Evolutionary conservation across 1,284 basidiomycete genomes (phyloP).

Genomic region (Retiboletus flavoniger): DNA sequence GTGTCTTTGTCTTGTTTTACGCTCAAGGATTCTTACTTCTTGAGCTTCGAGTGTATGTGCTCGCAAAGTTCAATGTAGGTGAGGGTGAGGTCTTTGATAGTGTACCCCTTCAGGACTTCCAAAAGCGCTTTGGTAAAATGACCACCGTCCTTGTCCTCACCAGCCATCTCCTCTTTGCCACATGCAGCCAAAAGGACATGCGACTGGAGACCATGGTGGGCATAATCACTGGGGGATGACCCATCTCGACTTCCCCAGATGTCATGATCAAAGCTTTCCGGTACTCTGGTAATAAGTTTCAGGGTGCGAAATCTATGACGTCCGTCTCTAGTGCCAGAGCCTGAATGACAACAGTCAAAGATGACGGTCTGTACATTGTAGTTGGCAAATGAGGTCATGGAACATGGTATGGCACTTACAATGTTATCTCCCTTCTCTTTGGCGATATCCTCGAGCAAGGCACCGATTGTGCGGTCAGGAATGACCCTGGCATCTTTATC

Average conservation of each 20-base stretch:
- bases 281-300: slow-evolving; percentile 45
- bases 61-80: slow-evolving; percentile 14
- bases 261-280: slow-evolving; percentile 40
- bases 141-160: slow-evolving; percentile 8
- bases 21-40: background rate
- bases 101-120: background rate
- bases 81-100: slow-evolving; percentile 9
- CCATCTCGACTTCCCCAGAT: slow-evolving; percentile 11
- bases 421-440: slow-evolving; percentile 60
- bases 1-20: background rate
- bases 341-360: slow-evolving; percentile 59
- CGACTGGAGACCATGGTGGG: slow-evolving; percentile 34
- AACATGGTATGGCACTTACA: background rate
- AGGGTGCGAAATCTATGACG: slow-evolving; percentile 40
- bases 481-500: slow-evolving; percentile 38
- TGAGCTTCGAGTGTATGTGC: background rate
- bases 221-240: background rate
- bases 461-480: slow-evolving; percentile 53
- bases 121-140: slow-evolving; percentile 19
- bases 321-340: slow-evolving; percentile 37
- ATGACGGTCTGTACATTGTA: slow-evolving; percentile 41
- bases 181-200: slow-evolving; percentile 57
- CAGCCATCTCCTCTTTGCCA: slow-evolving; percentile 39
- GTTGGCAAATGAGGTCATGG: background rate
- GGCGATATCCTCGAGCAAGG: slow-evolving; percentile 51